A percentile compares a stretch with the other conserved stretches of the same genome.
phyloP scores from a whole-genome alignment of 768 basidiomycete genomes.

The Mycena indigotica region DNA sequence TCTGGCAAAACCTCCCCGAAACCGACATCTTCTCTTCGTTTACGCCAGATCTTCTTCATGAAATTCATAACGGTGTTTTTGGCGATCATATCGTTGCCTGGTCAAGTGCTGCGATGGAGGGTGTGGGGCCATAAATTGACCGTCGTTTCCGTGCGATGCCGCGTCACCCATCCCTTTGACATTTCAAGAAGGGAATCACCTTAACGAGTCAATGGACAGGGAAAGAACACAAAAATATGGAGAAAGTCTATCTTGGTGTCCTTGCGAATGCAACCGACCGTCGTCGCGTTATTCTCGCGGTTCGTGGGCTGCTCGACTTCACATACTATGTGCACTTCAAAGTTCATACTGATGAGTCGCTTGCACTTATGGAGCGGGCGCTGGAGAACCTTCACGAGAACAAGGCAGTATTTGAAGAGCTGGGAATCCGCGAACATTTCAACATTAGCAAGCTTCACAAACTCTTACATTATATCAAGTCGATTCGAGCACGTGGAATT shows the following conservation, averaged over 20 bases:
- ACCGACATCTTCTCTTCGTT: not conserved
- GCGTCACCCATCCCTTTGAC: constrained; percentile 26
- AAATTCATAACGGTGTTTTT: constrained; percentile 52
- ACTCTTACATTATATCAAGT: constrained; percentile 29
- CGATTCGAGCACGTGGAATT: constrained; percentile 28
- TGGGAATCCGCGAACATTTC: constrained; percentile 30
- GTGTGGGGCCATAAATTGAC: constrained; percentile 35
- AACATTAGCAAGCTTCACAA: constrained; percentile 39
- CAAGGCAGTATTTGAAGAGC: constrained; percentile 28
- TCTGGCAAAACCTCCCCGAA: constrained; percentile 40
- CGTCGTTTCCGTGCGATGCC: constrained; percentile 34
- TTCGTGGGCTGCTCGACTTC: constrained; percentile 30
- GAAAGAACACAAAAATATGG: constrained; percentile 34
- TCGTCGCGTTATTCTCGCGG: constrained; percentile 15
- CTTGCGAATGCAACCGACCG: constrained; percentile 24
- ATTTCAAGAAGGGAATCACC: constrained; percentile 39
- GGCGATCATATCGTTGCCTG: constrained; percentile 38
- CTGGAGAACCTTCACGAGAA: constrained; percentile 27
- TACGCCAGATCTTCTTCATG: constrained; percentile 35
- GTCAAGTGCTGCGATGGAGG: constrained; percentile 30
- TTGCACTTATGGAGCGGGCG: constrained; percentile 23
- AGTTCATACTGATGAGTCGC: constrained; percentile 25
- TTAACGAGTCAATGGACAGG: constrained; percentile 38
- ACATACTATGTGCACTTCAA: constrained; percentile 28
- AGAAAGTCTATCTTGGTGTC: constrained; percentile 31